Base-by-base conservation (phyloP, 257 asterid genomes). In the Solanum lignicaule region DNA sequence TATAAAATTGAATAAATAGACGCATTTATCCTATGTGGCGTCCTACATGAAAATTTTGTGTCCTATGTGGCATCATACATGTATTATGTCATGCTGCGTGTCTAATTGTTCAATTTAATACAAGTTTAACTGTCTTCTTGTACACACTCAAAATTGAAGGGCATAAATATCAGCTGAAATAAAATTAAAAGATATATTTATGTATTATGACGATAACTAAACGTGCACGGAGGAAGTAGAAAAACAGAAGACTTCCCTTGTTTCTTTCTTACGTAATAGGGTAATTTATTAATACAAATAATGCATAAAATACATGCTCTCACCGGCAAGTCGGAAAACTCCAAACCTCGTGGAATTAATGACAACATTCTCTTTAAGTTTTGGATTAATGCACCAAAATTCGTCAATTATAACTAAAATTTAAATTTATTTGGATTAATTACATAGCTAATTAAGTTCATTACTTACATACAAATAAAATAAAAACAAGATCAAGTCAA, bases 101-200 rank as follows among this genome's bases (percentile, higher is more conserved):
- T 52, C 1, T 5, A 52, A 0, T 16, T 52, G 21, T 52, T 16
- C 4, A 52, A 5, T 52, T 16, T 16, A 52, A 48, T 48, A 5
- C 3, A 15, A 48, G 0, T 0, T 16, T 48, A 48, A 5, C 0
- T 48, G 3, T 0, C 21, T 15, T 1, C 3, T 48, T 16, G 0
- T 48, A 48, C 0, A 48, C 60, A 48, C 58, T 41, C 48, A 41
- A 0, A 41, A 1, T 41, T 41, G 0, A 0, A 41, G 0, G 5
- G 0, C 0, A 41, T 41, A 41, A 0, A 41, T 3, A 1, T 41
- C 14, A 41, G 15, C 5, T 41, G 4, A 41, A 41, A 0, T 1
- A 0, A 48, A 48, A 0, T 15, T 15, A 48, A 48, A 48, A 15
- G 1, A 15, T 0, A 5, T 48, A 0, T 16, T 52, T 52, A 52